A percentile compares a stretch with the other conserved stretches of the same genome.
Conservation (phyloP, 176 grass and related monocot genomes). For the Coix lacrymajobi region DNA sequence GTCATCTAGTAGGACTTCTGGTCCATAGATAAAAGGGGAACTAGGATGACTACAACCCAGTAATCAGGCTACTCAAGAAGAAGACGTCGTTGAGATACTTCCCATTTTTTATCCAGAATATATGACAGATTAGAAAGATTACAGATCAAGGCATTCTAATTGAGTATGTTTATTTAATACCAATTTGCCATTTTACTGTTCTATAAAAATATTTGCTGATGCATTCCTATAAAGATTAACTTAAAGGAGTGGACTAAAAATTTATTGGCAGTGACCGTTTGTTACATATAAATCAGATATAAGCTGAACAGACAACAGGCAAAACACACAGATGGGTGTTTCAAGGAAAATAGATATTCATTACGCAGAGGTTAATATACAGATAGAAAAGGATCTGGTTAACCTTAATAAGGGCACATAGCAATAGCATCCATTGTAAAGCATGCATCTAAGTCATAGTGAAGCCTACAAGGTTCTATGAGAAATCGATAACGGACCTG, state of each 20-base stretch:
- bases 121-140: background rate
- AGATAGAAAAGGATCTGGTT: background rate
- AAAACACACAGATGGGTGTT: background rate
- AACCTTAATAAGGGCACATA: background rate
- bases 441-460: constrained; percentile 13
- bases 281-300: background rate
- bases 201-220: background rate
- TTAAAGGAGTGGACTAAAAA: background rate
- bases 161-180: background rate
- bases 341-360: background rate
- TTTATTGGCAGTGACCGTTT: background rate
- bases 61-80: background rate
- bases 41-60: background rate
- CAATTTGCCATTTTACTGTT: background rate
- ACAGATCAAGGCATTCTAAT: background rate
- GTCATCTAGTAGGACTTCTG: background rate
- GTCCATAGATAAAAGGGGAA: background rate
- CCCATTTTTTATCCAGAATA: background rate
- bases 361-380: background rate
- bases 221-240: background rate
- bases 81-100: background rate
- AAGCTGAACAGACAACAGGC: background rate
- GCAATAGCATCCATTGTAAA: background rate
- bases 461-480: background rate
- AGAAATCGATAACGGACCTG: constrained; percentile 31